Base-by-base conservation (phyloP, 2,329 filamentous ascomycete genomes). In the Diplodia intermedia region DNA sequence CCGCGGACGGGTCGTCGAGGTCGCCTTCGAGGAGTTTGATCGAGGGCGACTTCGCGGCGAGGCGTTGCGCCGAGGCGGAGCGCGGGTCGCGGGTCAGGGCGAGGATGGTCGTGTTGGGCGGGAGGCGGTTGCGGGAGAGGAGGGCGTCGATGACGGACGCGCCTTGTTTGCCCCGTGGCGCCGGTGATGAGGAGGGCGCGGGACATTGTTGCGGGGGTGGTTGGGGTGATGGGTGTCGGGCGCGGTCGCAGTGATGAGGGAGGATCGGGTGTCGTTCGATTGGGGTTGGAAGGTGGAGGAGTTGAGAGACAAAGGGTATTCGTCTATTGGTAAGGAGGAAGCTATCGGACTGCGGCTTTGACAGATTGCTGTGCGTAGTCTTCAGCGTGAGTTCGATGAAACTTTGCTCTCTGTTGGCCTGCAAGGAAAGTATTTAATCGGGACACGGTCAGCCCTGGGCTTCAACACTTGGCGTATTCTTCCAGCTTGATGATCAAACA, bases 21-120 rank as follows among this genome's bases (percentile, higher is more conserved):
- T 89, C 79, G 0, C 87, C 86, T 63, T 86, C 77, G 2, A 89
- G 79, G 1, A 89, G 72, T 40, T 81, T 83, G 73, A 89, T 82
- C 20, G 81, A 82, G 15, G 78, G 65, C 0, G 82, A 83, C 70
- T 82, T 78, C 9, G 78, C 67, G 8, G 76, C 72, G 8, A 87
- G 82, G 31, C 78, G 81, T 71, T 86, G 79, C 1, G 86, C 85
- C 1, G 80, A 81, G 4, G 76, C 61, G 0, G 85, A 86, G 43
- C 78, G 73, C 0, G 82, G 71, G 71, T 88, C 80, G 67, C 87
- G 82, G 2, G 86, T 88, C 26, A 88, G 78, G 8, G 87, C 87
- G 12, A 87, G 79, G 47, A 89, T 86, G 18, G 84, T 78, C 68
- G 85, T 82, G n/a, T 74, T 69, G 36, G 36, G 8, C 1, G 31